Base-by-base conservation (phyloP, 2,329 filamentous ascomycete genomes). In the Venturia asperata region DNA sequence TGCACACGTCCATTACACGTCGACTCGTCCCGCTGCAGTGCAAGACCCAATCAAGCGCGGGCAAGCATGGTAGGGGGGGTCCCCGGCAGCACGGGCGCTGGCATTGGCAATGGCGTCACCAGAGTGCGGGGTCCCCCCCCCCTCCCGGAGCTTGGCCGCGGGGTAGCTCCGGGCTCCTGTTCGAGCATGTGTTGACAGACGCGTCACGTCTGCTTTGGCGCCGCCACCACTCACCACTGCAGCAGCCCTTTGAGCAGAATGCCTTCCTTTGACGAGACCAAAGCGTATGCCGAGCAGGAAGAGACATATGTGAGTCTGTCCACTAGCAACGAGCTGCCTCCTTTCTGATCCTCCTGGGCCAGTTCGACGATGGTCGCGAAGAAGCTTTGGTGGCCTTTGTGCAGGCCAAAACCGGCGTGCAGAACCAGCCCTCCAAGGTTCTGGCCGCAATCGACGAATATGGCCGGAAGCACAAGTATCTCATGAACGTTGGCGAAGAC, bases 401-500 rank as follows among this genome's bases (percentile, higher is more conserved):
- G 65, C 88, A 87, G 73, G 77, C 75, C 64, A 83, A 85, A 45
- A 80, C 84, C 1, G 79, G 87, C 67, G 75, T 90, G 37, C 82
- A 87, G 2, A 66, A 43, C 24, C 85, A 84, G 24, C 89, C 89
- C 0, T 72, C 81, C 19, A 82, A 81, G 65, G 83, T 93, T 1
- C 79, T 92, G 0, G 79, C 81, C 34, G 84, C 84, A 37, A 91
- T 93, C 73, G 88, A 93, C 71, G 83, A 88, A 63, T 93, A 82
- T 74, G 84, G 79, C 15, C 77, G 83, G 55, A 85, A 82, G 2
- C 81, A 84, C 67, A 89, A 87, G 72, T 89, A 87, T 68, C 82
- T 93, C 63, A 93, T 93, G 87, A 93, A 92, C 68, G 85, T 94
- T 1, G 90, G 90, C 49, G 82, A 86, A 69, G 81, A 86, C 71